Base-by-base conservation (phyloP, 208 protist genomes). In the Crithidia bombi region DNA sequence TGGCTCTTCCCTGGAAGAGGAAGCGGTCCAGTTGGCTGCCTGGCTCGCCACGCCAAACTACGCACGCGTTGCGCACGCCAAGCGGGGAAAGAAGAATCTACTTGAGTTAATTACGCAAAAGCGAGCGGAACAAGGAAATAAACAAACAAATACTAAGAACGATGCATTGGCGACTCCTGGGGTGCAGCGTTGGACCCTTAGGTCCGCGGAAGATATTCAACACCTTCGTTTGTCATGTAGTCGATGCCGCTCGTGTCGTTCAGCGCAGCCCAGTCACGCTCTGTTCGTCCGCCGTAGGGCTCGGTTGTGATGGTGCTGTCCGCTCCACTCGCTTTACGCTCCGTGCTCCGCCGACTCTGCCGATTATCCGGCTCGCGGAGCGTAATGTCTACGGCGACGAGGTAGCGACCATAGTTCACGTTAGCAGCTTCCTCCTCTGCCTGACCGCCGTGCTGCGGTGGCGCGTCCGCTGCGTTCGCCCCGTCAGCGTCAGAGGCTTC, bases 161-260 rank as follows among this genome's bases (percentile, higher is more conserved):
- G 5, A 17, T 15, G 50, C 21, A 10, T 11, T 15, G 9, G 9
- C 11, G 50, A 12, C 1, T 36, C 23, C 28, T 55, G 12, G 28
- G 12, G 12, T 3, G 50, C 28, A 7, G 33, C 28, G 41, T 17
- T 0, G 6, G 57, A 19, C 25, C 38, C 57, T 1, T 38, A 25
- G 41, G 17, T 38, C 17, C 57, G 15, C 6, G 41, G 28, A 7
- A 64, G 3, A 19, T 64, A 64, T 4, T n/a, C 25, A 14, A 28
- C 21, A 25, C 41, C 57, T 6, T 51, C 41, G 41, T 64, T 64
- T 9, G 38, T 64, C 57, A 64, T 64, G 43, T 51, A 64, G 28
- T 64, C 57, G n/a, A 64, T 51, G 57, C 57, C 57, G 43, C 57
- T 51, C 9, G 57, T 51, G 57, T 64, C 57, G 28, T 64, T 49